Percentiles rank a stretch among this genome's conserved stretches.
phyloP scores from a whole-genome alignment of 2,329 filamentous ascomycete genomes.

The Verticillium alfalfae region DNA sequence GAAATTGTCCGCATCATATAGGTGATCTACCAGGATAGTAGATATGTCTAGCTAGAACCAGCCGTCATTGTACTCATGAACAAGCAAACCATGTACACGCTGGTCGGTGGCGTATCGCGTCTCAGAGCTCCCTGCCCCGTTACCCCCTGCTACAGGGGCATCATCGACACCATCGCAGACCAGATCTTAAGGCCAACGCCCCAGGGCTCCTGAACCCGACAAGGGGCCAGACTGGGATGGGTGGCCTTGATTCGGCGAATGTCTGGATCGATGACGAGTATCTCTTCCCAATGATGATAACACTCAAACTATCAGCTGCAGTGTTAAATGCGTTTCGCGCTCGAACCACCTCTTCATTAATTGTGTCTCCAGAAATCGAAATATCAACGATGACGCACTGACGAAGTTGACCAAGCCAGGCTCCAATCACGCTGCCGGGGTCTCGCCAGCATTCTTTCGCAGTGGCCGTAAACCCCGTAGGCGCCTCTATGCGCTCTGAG shows the following conservation, averaged over 20 bases:
- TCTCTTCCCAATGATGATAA: background rate
- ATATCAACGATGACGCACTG: too few relatives aligned
- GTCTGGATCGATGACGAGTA: background rate
- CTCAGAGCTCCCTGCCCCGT: background rate
- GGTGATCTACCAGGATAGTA: background rate
- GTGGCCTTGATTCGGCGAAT: background rate
- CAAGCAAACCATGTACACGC: background rate
- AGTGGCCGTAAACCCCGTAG: background rate
- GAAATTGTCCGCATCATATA: background rate
- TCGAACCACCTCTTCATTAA: too few relatives aligned
- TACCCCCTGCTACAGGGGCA: too few relatives aligned
- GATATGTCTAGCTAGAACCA: background rate
- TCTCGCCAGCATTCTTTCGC: background rate
- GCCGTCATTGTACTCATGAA: background rate
- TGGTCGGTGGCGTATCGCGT: background rate
- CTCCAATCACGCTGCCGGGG: background rate
- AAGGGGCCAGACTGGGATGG: background rate
- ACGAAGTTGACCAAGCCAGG: background rate
- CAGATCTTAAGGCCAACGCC: background rate
- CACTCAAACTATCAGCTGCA: background rate
- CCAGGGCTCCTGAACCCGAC: background rate
- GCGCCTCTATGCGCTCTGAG: constrained; percentile 20
- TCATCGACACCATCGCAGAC: too few relatives aligned
- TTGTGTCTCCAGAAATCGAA: too few relatives aligned
- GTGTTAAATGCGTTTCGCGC: too few relatives aligned